Percentiles rank a stretch among this genome's conserved stretches.
These are phyloP conservation scores for Vitis cinerea DNA, from an alignment of 164 flowering plant genomes.

Conservation along the genomic window DNA sequence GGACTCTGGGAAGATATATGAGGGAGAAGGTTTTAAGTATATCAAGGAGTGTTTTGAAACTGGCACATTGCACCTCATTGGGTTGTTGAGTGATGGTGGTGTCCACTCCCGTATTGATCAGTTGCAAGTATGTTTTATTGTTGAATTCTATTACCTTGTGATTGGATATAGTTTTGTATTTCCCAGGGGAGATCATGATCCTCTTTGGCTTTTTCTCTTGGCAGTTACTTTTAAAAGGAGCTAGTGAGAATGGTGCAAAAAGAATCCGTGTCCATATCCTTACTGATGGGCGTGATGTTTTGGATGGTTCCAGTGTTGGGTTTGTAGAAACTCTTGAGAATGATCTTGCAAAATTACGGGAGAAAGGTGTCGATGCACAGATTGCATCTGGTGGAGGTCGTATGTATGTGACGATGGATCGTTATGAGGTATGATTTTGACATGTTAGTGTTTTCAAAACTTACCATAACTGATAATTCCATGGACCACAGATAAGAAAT, in stretches of 20 bases:
- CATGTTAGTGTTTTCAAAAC: neutral
- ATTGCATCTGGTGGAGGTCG: slow-evolving; percentile 99
- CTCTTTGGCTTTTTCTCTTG: slow-evolving; percentile 2
- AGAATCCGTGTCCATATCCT: slow-evolving; percentile 90
- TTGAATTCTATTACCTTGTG: neutral
- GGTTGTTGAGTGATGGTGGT: slow-evolving; percentile 96
- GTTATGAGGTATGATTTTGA: slow-evolving; percentile 71
- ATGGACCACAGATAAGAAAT: too few relatives aligned
- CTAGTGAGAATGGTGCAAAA: slow-evolving; percentile 81
- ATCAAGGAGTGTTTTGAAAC: slow-evolving; percentile 64
- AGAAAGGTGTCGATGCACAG: slow-evolving; percentile 85
- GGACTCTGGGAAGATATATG: slow-evolving; percentile 84
- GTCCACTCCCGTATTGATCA: slow-evolving; percentile 97
- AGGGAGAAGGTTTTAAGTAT: slow-evolving; percentile 91
- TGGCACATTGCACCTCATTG: slow-evolving; percentile 91
- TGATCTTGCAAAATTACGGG: slow-evolving; percentile 69
- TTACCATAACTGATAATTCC: neutral
- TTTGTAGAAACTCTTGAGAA: slow-evolving; percentile 90
- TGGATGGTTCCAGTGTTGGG: slow-evolving; percentile 92
- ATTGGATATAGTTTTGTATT: neutral
- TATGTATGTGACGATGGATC: slow-evolving; percentile 98
- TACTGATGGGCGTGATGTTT: slow-evolving; percentile 96
- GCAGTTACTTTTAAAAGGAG: slow-evolving; percentile 88
- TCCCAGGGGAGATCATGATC: neutral
- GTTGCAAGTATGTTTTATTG: slow-evolving; percentile 52